A percentile compares a stretch with the other conserved stretches of the same genome.
These are phyloP conservation scores for Pisolithus albus DNA, from an alignment of 768 basidiomycete genomes.

Conservation along the genomic window DNA sequence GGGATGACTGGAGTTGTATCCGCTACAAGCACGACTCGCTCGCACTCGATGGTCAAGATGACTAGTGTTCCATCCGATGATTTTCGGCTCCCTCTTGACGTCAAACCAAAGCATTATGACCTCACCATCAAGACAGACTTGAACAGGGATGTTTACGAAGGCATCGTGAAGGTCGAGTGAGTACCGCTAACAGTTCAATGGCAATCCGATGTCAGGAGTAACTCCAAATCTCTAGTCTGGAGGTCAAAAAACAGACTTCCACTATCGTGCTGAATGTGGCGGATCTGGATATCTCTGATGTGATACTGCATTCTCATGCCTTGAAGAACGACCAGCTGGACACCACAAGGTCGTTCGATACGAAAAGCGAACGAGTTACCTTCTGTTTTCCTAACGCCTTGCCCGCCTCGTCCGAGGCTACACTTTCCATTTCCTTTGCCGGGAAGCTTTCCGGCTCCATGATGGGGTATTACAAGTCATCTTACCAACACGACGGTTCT, in stretches of 20 bases:
- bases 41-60: constrained; percentile 8
- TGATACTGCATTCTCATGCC: constrained; percentile 51
- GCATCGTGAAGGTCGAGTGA: constrained; percentile 66
- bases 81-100: constrained; percentile 56
- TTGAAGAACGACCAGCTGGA: constrained; percentile 41
- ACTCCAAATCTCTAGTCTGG: constrained; percentile 39
- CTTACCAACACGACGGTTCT: constrained; percentile 56
- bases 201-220: background rate
- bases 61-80: constrained; percentile 1
- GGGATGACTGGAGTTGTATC: too few relatives aligned
- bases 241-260: constrained; percentile 55
- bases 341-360: constrained; percentile 47
- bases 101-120: constrained; percentile 73
- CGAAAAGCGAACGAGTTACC: constrained; percentile 55
- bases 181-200: constrained; percentile 16
- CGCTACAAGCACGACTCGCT: background rate
- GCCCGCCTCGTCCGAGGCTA: constrained; percentile 63
- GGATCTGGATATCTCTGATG: constrained; percentile 50
- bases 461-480: constrained; percentile 78
- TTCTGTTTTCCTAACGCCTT: constrained; percentile 52
- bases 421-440: constrained; percentile 63
- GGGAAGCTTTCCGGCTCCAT: constrained; percentile 63
- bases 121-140: constrained; percentile 78
- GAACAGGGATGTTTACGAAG: constrained; percentile 65
- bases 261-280: constrained; percentile 60